Percentiles rank a stretch among this genome's conserved stretches.
Conservation (phyloP, 2,329 filamentous ascomycete species). For the Alternaria sp. region DNA sequence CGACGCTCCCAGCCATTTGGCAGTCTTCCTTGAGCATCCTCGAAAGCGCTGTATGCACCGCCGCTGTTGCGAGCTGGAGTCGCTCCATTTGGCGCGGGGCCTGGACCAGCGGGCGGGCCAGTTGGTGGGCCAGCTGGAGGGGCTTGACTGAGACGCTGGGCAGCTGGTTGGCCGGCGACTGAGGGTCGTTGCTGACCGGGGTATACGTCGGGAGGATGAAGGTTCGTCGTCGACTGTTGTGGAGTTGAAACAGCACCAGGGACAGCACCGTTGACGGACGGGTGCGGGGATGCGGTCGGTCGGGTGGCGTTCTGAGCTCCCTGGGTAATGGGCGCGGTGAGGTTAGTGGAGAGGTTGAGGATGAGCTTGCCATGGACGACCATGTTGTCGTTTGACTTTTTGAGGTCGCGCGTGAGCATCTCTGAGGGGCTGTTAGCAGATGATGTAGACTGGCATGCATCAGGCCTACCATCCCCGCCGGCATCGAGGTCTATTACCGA, state of each 20-base stretch:
- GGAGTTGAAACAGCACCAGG: slow-evolving; percentile 49
- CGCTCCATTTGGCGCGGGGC: slow-evolving; percentile 37
- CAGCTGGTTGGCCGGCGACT: slow-evolving; percentile 31
- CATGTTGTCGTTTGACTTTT: slow-evolving; percentile 97
- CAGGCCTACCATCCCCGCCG: slow-evolving; percentile 81
- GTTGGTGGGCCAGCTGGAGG: slow-evolving; percentile 50
- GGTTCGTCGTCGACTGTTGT: slow-evolving; percentile 48
- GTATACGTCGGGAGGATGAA: slow-evolving; percentile 49
- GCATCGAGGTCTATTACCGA: slow-evolving; percentile 91
- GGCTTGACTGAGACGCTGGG: slow-evolving; percentile 42
- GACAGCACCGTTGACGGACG: slow-evolving; percentile 49
- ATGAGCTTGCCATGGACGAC: slow-evolving; percentile 98
- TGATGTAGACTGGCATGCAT: slow-evolving; percentile 5
- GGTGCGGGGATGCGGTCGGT: slow-evolving; percentile 51
- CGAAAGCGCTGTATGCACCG: slow-evolving; percentile 80
- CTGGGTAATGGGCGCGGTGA: slow-evolving; percentile 72
- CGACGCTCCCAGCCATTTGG: slow-evolving; percentile 95
- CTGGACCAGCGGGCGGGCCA: slow-evolving; percentile 50
- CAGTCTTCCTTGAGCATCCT: slow-evolving; percentile 91
- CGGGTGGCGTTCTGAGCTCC: slow-evolving; percentile 49
- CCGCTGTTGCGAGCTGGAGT: slow-evolving; percentile 53
- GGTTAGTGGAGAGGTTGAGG: slow-evolving; percentile 92
- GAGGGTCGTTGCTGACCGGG: slow-evolving; percentile 45
- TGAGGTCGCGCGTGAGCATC: slow-evolving; percentile 96
- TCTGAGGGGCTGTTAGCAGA: slow-evolving; percentile 61